Evolutionary conservation across 345 rosid species (phyloP).

Genomic region (Eucalyptus erythrocorys): DNA sequence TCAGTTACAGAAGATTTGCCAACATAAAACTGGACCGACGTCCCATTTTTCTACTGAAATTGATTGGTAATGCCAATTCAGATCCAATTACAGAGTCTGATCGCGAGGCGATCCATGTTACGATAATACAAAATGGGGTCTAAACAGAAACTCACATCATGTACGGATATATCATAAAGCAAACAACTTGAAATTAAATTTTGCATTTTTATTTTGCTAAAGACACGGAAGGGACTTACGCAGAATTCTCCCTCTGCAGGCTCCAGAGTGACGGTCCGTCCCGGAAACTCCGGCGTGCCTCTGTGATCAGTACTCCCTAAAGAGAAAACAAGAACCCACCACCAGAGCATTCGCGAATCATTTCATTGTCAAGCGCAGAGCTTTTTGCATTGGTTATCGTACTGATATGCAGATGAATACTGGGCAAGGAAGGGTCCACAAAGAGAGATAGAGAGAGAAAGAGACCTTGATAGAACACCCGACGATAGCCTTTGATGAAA

Average conservation of each 20-base stretch:
- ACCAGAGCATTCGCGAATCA: neutral
- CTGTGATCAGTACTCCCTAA: conserved; percentile 93
- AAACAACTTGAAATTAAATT: neutral
- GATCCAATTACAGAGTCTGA: neutral
- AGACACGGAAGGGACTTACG: conserved; percentile 16
- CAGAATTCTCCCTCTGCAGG: conserved; percentile 64
- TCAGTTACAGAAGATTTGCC: neutral
- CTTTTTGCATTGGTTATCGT: neutral
- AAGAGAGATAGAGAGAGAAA: neutral
- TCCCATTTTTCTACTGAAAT: neutral
- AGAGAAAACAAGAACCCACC: neutral
- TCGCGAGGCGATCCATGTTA: neutral
- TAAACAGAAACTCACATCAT: neutral
- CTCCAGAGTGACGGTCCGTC: conserved; percentile 80
- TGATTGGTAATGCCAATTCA: neutral
- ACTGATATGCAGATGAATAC: neutral
- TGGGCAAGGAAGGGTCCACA: neutral
- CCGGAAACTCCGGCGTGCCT: conserved; percentile 77
- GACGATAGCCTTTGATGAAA: conserved; percentile 72
- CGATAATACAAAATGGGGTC: neutral
- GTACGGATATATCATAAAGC: neutral
- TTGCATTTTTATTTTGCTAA: neutral
- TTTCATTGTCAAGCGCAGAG: neutral
- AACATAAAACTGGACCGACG: neutral
- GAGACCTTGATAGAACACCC: conserved; percentile 77